Evolutionary conservation across 2,329 filamentous ascomycete species (phyloP), one percentile per base, ranked within the genome.

Genomic region (Botrytis tulipae): DNA sequence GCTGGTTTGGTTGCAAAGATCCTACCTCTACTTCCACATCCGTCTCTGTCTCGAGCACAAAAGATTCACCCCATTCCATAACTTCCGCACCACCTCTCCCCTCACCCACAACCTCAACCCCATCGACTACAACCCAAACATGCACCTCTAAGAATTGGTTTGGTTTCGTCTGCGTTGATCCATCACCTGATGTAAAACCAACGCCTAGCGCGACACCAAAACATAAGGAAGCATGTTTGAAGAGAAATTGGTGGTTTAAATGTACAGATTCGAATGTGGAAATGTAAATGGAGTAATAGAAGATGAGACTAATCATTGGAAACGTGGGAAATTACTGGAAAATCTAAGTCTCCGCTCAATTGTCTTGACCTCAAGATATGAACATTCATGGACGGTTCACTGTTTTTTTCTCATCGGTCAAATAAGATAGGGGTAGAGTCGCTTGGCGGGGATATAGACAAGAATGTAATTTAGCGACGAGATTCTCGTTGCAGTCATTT

Each of bases 1-100:
- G 84, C 9, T 86, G 83, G 83, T 85, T 84, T 73, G 84, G 84
- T 54, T 85, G 84, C 70, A 83, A 87, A 16, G 86, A 89, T 75
- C 83, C 84, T 25, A 84, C 82, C 2, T 83, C 84, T 20, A 84
- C 82, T 3, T 82, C 83, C 0, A 83, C 32, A 20, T 70, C 63
- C 20, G 22, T 40, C 10, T 51, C 65, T 44, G 29, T n/a, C 25
- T 69, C 63, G 20, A 57, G 46, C 42, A 57, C 65, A 78, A 72
- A 81, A 29, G 79, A 81, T 3, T 80, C 80, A 29, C 79, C 80
- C 37, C 81, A 81, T 69, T 63, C 77, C 20, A 82, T 83, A 61
- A 84, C 82, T 12, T 78, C 82, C 2, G 78, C 80, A 7, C 81
- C 82, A 20, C 76, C 77, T 14, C 73, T 79, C 48, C 78, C 78